Evolutionary conservation across 108 stramenopile genomes (phyloP), one percentile per base, ranked within the genome.

Genomic region (Pseudonitzschia multiseries): DNA sequence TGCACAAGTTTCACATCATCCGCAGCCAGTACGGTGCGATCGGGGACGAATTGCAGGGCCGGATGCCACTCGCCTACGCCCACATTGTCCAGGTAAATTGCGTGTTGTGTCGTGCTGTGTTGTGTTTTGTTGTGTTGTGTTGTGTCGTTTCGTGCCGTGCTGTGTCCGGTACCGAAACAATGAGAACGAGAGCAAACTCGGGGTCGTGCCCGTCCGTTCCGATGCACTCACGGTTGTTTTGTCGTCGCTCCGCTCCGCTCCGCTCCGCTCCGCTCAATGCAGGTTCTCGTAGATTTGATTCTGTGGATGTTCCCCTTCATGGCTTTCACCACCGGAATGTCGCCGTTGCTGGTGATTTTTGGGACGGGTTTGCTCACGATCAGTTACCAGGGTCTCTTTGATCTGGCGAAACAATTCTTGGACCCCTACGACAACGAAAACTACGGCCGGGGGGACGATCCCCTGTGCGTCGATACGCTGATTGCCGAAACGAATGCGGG

Each of bases 341-440:
- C 85, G 24, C 86, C 86, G 59, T 53, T 86, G n/a, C 61, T 94
- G 65, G 84, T 82, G 15, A 84, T 95, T 13, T 33, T 89, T 33
- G 94, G 96, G 15, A 88, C 89, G 12, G 91, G 89, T 4, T 63
- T 96, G 29, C 69, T 95, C 40, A 94, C 92, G 1, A 80, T 93
- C 75, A 90, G 88, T 42, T 95, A 94, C 59, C 91, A 92, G 71
- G 96, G 96, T 9, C 68, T 96, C 40, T 92, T 95, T 78, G 93
- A 95, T 88, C 81, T 96, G 2, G 89, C 96, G 27, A 96, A 96
- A 70, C 92, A 91, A 71, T 95, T 96, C 70, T 71, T 96, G 57
- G 96, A 96, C 81, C 96, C 96, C 15, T 95, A 93, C 71, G 91
- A 94, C 71, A 96, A 96, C 78, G 93, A 96, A 65, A 91, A 84